Conservation (phyloP, 768 basidiomycete species). For the Trichaptum fuscoviolaceum region DNA sequence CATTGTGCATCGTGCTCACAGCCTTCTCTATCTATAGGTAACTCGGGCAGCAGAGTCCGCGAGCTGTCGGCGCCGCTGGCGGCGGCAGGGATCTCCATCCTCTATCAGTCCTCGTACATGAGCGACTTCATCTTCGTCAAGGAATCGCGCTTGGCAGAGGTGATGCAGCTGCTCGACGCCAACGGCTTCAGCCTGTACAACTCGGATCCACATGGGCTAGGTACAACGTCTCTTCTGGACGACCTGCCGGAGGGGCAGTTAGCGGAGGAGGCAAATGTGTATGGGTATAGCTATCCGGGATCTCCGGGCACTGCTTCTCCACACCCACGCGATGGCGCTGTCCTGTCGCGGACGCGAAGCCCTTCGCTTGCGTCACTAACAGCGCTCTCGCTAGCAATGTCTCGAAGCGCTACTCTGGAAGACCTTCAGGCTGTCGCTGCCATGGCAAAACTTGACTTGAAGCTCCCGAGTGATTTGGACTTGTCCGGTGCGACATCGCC, state of each 20-base stretch:
- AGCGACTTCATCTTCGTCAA: conserved; percentile 82
- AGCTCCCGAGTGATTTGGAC: not conserved
- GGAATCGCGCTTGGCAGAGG: conserved; percentile 56
- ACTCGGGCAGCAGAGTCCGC: conserved; percentile 65
- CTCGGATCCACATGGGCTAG: conserved; percentile 19
- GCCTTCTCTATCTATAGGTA: conserved; percentile 34
- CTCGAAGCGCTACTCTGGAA: conserved; percentile 1
- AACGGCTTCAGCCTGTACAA: conserved; percentile 61
- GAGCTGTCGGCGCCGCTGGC: conserved; percentile 75
- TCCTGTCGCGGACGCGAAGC: conserved; percentile 45
- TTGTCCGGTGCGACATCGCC: conserved; percentile 3
- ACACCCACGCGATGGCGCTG: conserved; percentile 31
- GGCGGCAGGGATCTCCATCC: conserved; percentile 71
- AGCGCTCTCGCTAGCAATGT: conserved; percentile 8
- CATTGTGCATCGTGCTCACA: not conserved
- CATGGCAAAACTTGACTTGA: conserved; percentile 3
- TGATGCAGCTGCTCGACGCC: conserved; percentile 49
- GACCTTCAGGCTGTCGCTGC: conserved; percentile 5
- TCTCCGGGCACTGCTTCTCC: conserved; percentile 10
- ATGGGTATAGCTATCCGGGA: not conserved
- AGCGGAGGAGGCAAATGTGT: not conserved
- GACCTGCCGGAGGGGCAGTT: not conserved
- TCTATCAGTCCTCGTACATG: conserved; percentile 80
- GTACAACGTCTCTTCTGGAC: not conserved
- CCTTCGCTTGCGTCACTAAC: conserved; percentile 19